Percentiles rank a stretch among this genome's conserved stretches.
Evolutionary conservation across 2,329 filamentous ascomycete genomes (phyloP).

Genomic region (Paecilomyces dactylethromorphus): DNA sequence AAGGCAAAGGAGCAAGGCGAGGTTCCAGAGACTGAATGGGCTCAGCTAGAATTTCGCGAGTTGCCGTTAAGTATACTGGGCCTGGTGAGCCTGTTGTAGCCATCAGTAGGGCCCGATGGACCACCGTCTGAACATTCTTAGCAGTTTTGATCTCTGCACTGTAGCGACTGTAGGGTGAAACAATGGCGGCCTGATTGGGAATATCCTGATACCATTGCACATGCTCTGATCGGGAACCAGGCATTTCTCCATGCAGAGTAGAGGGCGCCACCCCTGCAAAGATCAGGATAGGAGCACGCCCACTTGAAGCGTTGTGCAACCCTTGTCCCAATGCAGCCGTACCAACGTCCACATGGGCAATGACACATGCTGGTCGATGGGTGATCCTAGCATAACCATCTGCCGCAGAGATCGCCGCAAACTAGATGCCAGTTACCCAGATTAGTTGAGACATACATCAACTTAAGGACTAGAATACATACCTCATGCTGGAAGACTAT

Average conservation of each 20-base stretch:
- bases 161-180: slow-evolving; percentile 79
- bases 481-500: slow-evolving; percentile 12
- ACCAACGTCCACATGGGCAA: slow-evolving; percentile 72
- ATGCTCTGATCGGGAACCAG: slow-evolving; percentile 67
- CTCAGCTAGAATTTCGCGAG: slow-evolving; percentile 74
- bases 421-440: slow-evolving; percentile 3
- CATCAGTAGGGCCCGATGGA: slow-evolving; percentile 74
- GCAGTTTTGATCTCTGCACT: slow-evolving; percentile 74
- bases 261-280: slow-evolving; percentile 71
- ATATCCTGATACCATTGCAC: slow-evolving; percentile 81
- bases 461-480: background rate
- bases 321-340: slow-evolving; percentile 71
- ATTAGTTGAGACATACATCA: background rate
- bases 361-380: slow-evolving; percentile 45
- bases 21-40: slow-evolving; percentile 64
- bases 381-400: slow-evolving; percentile 11
- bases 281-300: slow-evolving; percentile 64
- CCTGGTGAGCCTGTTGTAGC: slow-evolving; percentile 68
- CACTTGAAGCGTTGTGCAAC: slow-evolving; percentile 68
- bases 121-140: slow-evolving; percentile 77
- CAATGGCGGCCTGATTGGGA: slow-evolving; percentile 68
- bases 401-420: slow-evolving; percentile 11
- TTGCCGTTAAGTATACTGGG: slow-evolving; percentile 70
- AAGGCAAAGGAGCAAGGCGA: slow-evolving; percentile 59
- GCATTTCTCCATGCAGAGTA: slow-evolving; percentile 66